Evolutionary conservation across 139 green algal genomes (phyloP), one percentile per base, ranked within the genome.

Genomic region (Dunaliella primolecta): DNA sequence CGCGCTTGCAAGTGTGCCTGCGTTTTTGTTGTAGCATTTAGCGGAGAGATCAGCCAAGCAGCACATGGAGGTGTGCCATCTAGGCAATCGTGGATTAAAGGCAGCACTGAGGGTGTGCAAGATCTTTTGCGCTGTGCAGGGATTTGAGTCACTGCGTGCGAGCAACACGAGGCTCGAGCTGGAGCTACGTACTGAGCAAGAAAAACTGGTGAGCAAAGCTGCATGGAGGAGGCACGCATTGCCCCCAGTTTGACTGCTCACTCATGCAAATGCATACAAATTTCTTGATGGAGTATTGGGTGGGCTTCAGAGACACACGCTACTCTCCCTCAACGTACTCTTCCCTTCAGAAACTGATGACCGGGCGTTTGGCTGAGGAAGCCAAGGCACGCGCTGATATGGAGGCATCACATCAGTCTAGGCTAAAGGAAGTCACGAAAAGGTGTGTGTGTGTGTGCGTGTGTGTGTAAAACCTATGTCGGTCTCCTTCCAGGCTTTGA

Each of bases 391-490:
- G 78, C 37, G 32, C 37, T 11, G 37, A 25, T 1, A 37, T 74
- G 78, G 78, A 83, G 37, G 78, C 29, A 1, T 30, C 32, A 11
- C 23, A 75, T 37, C 31, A 29, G 1, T 27, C 37, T n/a, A 30
- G 78, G 3, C 27, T 86, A 1, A 86, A 77, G 74, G 83, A 86
- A 33, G 81, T 86, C 30, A 78, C 77, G 1, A 86, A 86, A 30
- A 72, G 83, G 82, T 85, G 36, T n/a, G 78, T 37, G 29, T 29
- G 15, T 57, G 32, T 29, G 32, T 29, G n/a, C 3, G 30, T 24
- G 23, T 30, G 32, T 36, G 32, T 55, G 75, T 34, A 34, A 25
- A 15, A 34, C 3, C 21, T 78, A n/a, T 11, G 21, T 37, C 2
- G 29, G 75, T 29, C 2, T 36, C 31, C 36, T 30, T 30, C 30